A percentile compares a stretch with the other conserved stretches of the same genome.
Conservation (phyloP, 1,284 basidiomycete genomes). For the Trichosporon asahii region DNA sequence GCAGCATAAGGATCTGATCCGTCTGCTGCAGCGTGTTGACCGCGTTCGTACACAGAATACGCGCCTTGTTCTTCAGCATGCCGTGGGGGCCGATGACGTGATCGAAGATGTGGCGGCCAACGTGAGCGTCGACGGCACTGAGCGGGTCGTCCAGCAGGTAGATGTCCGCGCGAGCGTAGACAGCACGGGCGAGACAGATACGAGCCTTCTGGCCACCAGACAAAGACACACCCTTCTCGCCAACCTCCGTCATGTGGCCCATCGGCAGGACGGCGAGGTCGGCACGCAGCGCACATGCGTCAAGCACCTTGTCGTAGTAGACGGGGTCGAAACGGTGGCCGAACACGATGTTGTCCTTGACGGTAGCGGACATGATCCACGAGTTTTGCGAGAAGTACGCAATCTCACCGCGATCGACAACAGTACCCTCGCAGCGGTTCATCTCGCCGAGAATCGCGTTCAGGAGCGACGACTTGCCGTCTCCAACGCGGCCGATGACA, state of each 20-base stretch:
- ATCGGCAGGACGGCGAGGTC: conserved; percentile 72
- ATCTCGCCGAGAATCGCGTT: conserved; percentile 70
- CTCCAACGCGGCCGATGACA: conserved; percentile 84
- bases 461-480: conserved; percentile 68
- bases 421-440: conserved; percentile 68
- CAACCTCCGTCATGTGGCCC: conserved; percentile 72
- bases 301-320: conserved; percentile 44
- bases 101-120: conserved; percentile 66
- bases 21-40: conserved; percentile 78
- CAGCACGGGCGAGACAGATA: conserved; percentile 59
- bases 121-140: conserved; percentile 64
- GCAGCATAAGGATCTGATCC: conserved; percentile 74
- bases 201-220: conserved; percentile 64
- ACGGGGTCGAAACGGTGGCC: conserved; percentile 78
- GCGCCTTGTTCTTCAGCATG: conserved; percentile 76
- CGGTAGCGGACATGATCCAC: conserved; percentile 79
- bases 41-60: conserved; percentile 81
- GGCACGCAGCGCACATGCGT: conserved; percentile 76
- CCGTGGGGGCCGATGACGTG: conserved; percentile 86
- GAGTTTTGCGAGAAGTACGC: conserved; percentile 87
- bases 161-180: conserved; percentile 61
- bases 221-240: conserved; percentile 58
- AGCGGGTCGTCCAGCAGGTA: conserved; percentile 60
- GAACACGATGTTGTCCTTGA: conserved; percentile 86
- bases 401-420: conserved; percentile 69